Conservation (phyloP, 1,139 yeast species). For the Debaryomyces coudertii region DNA sequence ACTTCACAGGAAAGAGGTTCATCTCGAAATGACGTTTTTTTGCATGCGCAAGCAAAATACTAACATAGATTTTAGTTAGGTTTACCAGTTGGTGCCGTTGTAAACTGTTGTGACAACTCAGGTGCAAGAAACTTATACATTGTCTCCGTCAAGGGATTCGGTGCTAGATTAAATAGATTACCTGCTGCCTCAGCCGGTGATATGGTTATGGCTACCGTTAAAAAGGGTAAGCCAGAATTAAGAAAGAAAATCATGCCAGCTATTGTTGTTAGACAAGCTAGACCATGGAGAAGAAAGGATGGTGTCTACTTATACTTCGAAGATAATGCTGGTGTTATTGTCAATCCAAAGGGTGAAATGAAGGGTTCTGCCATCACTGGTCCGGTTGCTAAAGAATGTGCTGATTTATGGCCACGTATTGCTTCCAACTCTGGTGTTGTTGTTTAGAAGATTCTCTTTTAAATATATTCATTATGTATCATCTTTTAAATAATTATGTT, state of each 20-base stretch:
- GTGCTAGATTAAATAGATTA: slow-evolving; percentile 99
- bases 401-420: slow-evolving; percentile 99
- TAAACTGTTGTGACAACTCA: slow-evolving; percentile 99
- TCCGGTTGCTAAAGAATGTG: slow-evolving; percentile 99
- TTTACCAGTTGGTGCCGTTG: slow-evolving; percentile 99
- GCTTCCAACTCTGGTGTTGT: slow-evolving; percentile 99
- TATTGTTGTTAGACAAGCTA: slow-evolving; percentile 98
- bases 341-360: slow-evolving; percentile 99
- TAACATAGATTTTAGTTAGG: slow-evolving; percentile 59
- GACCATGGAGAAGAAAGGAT: slow-evolving; percentile 99
- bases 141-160: slow-evolving; percentile 98
- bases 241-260: slow-evolving; percentile 99
- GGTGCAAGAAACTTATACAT: slow-evolving; percentile 99
- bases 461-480: slow-evolving; percentile 9
- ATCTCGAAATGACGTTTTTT: slow-evolving; percentile 24
- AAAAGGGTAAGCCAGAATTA: slow-evolving; percentile 99
- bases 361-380: slow-evolving; percentile 99
- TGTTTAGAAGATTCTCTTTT: slow-evolving; percentile 55
- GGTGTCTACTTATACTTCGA: slow-evolving; percentile 99
- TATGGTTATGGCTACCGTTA: slow-evolving; percentile 99
- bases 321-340: slow-evolving; percentile 99
- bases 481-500: slow-evolving; percentile 10
- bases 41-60: slow-evolving; percentile 24
- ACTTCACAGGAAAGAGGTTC: not conserved
- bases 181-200: slow-evolving; percentile 99